Base-by-base conservation (phyloP, 73 alveolate genomes). In the Paramecium biaurelia region DNA sequence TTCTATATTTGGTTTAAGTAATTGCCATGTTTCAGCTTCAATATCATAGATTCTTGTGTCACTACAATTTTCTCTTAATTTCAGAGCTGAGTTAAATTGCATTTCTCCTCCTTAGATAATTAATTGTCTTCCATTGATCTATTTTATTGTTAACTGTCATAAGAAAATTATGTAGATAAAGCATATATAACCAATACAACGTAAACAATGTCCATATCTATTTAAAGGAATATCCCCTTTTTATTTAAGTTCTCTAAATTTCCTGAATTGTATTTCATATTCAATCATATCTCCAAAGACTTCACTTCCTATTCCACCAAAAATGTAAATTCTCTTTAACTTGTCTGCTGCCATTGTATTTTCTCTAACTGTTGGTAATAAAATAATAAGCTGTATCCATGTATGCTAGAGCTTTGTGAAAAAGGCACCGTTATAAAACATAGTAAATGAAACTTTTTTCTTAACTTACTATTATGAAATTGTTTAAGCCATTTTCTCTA, bases 261-360 rank as follows among this genome's bases (percentile, higher is more conserved):
- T 74, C 26, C 47, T 28, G 15, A 74, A 21, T 10, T 28, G 1
- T 35, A 74, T 32, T 21, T 74, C 87, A 35, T 74, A 74, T 74
- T 74, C 87, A n/a, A 74, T 35, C 87, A 74, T 35, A 35, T 74
- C 87, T 34, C 37, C 67, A 28, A 74, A 32, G 7, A 74, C 59
- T 74, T 74, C 87, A 32, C 59, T 74, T 38, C 87, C 87, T 74
- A 74, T 38, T n/a, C 87, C 87, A 14, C 87, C 87, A 74, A 74
- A 74, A 14, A 74, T 32, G n/a, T 74, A 74, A 3, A 43, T 38
- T 24, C 21, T 74, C 58, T 74, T 74, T 14, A 18, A 10, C 15
- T 35, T n/a, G n/a, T 30, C 87, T 74, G 87, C 67, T 15, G 87
- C 87, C 87, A 74, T 74, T 9, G 63, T 74, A 21, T 21, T 32